phyloP scores from a whole-genome alignment of 257 asterid genomes.

The Ajuga chamaepitys region DNA sequence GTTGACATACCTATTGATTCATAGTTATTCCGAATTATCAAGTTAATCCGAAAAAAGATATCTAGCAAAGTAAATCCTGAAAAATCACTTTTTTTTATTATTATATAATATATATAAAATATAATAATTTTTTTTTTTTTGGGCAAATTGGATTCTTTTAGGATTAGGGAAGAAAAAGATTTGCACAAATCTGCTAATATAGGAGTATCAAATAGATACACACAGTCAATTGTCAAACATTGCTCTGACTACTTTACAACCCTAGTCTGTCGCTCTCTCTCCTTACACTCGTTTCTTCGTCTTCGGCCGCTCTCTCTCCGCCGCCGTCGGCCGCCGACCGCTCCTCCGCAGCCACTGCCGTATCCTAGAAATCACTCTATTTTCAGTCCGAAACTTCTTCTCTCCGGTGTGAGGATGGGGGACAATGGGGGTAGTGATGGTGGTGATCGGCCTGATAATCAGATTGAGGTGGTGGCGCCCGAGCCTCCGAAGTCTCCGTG shows the following conservation, averaged over 20 bases:
- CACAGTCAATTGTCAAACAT: conserved; percentile 12
- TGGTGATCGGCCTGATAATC: conserved; percentile 38
- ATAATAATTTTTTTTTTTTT: no score
- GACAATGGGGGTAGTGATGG: conserved; percentile 37
- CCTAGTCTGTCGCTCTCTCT: conserved; percentile 19
- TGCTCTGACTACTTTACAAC: conserved; percentile 15
- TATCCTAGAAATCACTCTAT: not conserved
- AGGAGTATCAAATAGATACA: not conserved
- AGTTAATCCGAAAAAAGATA: no score
- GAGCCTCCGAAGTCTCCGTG: conserved; percentile 69
- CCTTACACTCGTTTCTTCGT: not conserved
- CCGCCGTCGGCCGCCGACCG: not conserved
- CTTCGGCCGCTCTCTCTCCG: conserved; percentile 10
- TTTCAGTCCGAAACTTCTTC: not conserved
- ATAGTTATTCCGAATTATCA: no score
- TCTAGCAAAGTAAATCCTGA: no score
- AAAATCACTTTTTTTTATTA: no score
- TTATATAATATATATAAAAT: no score
- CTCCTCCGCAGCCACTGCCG: conserved; percentile 16
- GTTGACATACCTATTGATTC: no score
- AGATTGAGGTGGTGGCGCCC: conserved; percentile 19
- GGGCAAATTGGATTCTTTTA: no score
- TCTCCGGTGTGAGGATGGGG: conserved; percentile 30
- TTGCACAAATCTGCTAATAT: no score
- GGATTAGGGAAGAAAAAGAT: no score